Conservation (phyloP, 805 yeast genomes). For the Clavispora vitiphila region DNA sequence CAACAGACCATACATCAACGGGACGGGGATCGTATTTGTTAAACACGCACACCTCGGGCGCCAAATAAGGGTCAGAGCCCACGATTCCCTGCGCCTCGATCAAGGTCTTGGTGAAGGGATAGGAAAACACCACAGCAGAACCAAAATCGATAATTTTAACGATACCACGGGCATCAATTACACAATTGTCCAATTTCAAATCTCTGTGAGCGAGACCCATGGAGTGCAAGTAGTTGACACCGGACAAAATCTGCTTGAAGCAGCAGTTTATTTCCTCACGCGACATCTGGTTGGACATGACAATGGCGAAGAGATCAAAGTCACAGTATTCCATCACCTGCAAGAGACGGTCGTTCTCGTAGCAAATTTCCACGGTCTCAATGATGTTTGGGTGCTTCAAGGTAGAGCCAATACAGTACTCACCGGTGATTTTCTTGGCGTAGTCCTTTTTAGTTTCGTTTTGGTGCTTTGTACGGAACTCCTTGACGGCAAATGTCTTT, state of each 20-base stretch:
- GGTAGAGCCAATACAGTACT: constrained; percentile 90
- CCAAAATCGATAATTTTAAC: constrained; percentile 92
- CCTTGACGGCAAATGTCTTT: constrained; percentile 85
- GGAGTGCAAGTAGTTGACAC: constrained; percentile 73
- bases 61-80: constrained; percentile 84
- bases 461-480: constrained; percentile 71
- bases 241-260: constrained; percentile 79
- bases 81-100: constrained; percentile 81
- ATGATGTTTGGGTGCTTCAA: constrained; percentile 85
- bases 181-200: constrained; percentile 89
- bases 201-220: constrained; percentile 91
- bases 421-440: constrained; percentile 88
- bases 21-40: constrained; percentile 86
- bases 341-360: constrained; percentile 78
- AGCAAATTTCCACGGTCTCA: constrained; percentile 86
- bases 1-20: constrained; percentile 90
- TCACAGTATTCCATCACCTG: constrained; percentile 96
- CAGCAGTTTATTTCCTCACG: constrained; percentile 79
- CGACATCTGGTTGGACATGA: constrained; percentile 88
- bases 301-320: constrained; percentile 87
- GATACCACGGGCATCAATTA: constrained; percentile 73
- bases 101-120: constrained; percentile 71
- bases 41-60: constrained; percentile 87
- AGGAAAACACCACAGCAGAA: constrained; percentile 84
- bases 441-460: constrained; percentile 80